Evolutionary conservation across 192 early-diverging fungal genomes (phyloP).

Genomic region (Hyaloraphidium curvatum): DNA sequence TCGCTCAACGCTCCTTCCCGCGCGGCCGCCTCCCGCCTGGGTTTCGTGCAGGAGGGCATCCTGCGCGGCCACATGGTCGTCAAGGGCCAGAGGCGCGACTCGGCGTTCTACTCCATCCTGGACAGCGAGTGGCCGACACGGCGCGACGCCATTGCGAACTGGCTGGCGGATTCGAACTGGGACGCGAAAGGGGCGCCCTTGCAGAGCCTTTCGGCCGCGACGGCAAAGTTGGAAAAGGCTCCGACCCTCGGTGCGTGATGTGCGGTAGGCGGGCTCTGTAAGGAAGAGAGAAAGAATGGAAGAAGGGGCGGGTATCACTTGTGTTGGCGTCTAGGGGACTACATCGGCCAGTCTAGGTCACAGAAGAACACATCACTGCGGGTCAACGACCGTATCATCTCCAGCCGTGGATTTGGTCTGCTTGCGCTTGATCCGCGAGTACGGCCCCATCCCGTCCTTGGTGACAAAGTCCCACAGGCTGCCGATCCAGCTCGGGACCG

Average conservation of each 20-base stretch:
- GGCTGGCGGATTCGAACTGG: background rate
- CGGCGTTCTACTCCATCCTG: slow-evolving; percentile 7
- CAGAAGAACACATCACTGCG: too few relatives aligned
- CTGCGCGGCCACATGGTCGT: slow-evolving; percentile 9
- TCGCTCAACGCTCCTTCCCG: slow-evolving; percentile 6
- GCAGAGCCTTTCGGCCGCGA: too few relatives aligned
- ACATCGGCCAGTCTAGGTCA: too few relatives aligned
- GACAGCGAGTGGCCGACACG: slow-evolving; percentile 2
- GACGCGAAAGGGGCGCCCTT: background rate
- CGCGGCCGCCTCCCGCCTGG: slow-evolving; percentile 4
- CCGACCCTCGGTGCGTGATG: too few relatives aligned
- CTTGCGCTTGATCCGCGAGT: slow-evolving; percentile 5
- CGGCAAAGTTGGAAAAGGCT: too few relatives aligned
- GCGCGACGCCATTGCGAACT: background rate
- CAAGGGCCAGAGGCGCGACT: slow-evolving; percentile 5
- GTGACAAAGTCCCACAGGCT: slow-evolving; percentile 67
- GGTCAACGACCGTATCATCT: too few relatives aligned
- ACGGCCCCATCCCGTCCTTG: slow-evolving; percentile 3
- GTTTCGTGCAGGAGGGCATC: slow-evolving; percentile 11
- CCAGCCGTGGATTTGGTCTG: too few relatives aligned
- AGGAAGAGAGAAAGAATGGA: too few relatives aligned
- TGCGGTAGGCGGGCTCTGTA: too few relatives aligned
- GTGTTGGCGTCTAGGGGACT: too few relatives aligned
- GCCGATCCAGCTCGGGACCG: slow-evolving; percentile 70
- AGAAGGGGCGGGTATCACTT: too few relatives aligned